phyloP scores from a whole-genome alignment of 2,329 filamentous ascomycete genomes.

The Arthroderma uncinatum region DNA sequence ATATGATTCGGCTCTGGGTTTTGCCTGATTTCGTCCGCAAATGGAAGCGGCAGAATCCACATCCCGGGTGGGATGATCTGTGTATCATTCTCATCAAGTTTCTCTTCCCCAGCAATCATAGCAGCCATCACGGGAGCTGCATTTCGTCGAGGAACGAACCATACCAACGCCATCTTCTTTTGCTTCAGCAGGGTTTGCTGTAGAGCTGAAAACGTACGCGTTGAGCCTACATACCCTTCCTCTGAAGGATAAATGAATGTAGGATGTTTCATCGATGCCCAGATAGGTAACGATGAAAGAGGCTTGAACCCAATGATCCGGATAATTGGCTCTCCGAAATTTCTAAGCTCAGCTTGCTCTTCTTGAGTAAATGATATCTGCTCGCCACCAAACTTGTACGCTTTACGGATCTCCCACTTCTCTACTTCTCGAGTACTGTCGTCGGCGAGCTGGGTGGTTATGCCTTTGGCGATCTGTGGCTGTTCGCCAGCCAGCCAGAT shows the following conservation, averaged over 20 bases:
- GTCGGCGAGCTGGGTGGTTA: slow-evolving; percentile 64
- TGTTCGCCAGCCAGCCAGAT: slow-evolving; percentile 81
- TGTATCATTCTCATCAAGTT: slow-evolving; percentile 52
- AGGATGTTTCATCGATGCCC: slow-evolving; percentile 76
- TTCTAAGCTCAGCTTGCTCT: slow-evolving; percentile 63
- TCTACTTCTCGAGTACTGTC: slow-evolving; percentile 68
- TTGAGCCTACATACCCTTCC: slow-evolving; percentile 78
- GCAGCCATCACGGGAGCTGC: slow-evolving; percentile 69
- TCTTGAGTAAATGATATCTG: slow-evolving; percentile 77
- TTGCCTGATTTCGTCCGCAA: slow-evolving; percentile 74
- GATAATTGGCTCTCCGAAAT: slow-evolving; percentile 73
- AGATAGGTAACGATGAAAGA: slow-evolving; percentile 59
- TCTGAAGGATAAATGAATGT: slow-evolving; percentile 93
- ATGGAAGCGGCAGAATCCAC: slow-evolving; percentile 81
- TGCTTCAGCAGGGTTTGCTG: slow-evolving; percentile 74
- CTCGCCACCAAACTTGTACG: slow-evolving; percentile 91
- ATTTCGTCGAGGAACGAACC: slow-evolving; percentile 77
- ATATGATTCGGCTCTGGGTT: slow-evolving; percentile 52
- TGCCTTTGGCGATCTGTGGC: slow-evolving; percentile 64
- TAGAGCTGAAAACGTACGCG: slow-evolving; percentile 80
- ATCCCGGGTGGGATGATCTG: slow-evolving; percentile 69
- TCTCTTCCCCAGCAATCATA: slow-evolving; percentile 63
- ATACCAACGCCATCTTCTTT: slow-evolving; percentile 73
- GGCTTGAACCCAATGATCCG: slow-evolving; percentile 92
- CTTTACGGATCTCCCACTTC: slow-evolving; percentile 73